Base-by-base conservation (phyloP, 768 basidiomycete species). In the Hysterangium stoloniferum region DNA sequence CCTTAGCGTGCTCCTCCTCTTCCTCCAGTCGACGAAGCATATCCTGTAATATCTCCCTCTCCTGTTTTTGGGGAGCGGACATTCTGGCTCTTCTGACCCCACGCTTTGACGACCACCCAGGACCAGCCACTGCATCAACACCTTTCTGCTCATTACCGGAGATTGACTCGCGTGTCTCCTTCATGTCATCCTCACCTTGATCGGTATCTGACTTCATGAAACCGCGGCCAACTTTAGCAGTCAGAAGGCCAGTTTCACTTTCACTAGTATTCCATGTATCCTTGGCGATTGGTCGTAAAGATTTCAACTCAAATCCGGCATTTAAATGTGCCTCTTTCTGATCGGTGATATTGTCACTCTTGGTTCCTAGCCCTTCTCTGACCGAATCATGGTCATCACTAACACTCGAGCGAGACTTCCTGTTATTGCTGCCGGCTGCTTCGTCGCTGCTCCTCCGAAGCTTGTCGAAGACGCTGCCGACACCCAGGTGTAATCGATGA, bases 1-100 rank as follows among this genome's bases (percentile, higher is more conserved):
- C 82, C 43, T 63, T 62, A 42, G 82, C 78, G 52, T 87, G 84
- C 54, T 83, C 82, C 20, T 62, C 65, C 45, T 69, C 70, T 22
- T 77, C 63, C 36, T 68, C 68, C 45, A 71, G 70, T 52, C 76
- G 76, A 41, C 80, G 76, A 11, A 67, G 70, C 42, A 71, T 69
- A 48, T 59, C 60, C 40, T 66, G 68, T 11, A 65, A 64, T 45
- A 64, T 64, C 53, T 68, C 61, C 24, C 62, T 65, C 45, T 70
- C 64, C 19, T 54, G 59, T 13, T 41, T 20, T 41, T 51, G 27
- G 3, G 25, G 13, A 33, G 15, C 40, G 4, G 15, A 32, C 19
- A 25, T 17, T 31, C 41, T 37, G 9, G 38, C 37, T 19, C 41
- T 19, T 42, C 38, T 27, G 13, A 29, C 31, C 5, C 49, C 37